A percentile compares a stretch with the other conserved stretches of the same genome.
Evolutionary conservation across 2,329 filamentous ascomycete species (phyloP).

Genomic region (Camillea tinctor): DNA sequence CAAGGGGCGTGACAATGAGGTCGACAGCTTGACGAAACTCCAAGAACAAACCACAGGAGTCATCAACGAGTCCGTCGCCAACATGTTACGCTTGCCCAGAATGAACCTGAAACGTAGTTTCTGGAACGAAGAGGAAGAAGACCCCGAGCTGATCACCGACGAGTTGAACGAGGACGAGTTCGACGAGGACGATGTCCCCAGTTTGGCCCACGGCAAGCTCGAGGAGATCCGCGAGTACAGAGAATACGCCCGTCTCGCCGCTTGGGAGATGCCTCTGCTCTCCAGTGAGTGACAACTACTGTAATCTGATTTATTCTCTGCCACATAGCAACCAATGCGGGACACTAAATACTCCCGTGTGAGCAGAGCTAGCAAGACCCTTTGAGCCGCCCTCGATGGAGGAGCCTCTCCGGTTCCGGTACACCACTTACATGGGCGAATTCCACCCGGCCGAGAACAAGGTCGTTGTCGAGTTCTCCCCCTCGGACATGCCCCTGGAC

Average conservation of each 20-base stretch:
- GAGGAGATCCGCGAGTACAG: slow-evolving; percentile 85
- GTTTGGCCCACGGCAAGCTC: slow-evolving; percentile 80
- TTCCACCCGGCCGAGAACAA: slow-evolving; percentile 87
- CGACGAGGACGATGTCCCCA: slow-evolving; percentile 80
- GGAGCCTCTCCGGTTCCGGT: slow-evolving; percentile 85
- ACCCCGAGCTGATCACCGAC: slow-evolving; percentile 26
- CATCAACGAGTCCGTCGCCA: background rate
- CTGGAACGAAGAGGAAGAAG: slow-evolving; percentile 31
- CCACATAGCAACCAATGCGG: background rate
- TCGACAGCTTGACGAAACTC: slow-evolving; percentile 5
- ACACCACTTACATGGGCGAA: slow-evolving; percentile 96
- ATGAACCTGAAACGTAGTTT: slow-evolving; percentile 11
- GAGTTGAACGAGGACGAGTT: slow-evolving; percentile 51
- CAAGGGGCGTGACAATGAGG: background rate
- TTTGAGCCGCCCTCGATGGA: slow-evolving; percentile 68
- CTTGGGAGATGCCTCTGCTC: slow-evolving; percentile 94
- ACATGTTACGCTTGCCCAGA: slow-evolving; percentile 2
- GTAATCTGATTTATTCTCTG: too few species aligned
- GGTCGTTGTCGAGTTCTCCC: slow-evolving; percentile 88
- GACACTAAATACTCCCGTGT: slow-evolving; percentile 16
- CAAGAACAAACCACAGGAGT: slow-evolving; percentile 13
- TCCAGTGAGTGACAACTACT: slow-evolving; percentile 75
- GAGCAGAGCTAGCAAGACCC: slow-evolving; percentile 74
- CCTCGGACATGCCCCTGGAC: slow-evolving; percentile 68
- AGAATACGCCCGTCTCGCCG: slow-evolving; percentile 81